Conservation (phyloP, 1,284 basidiomycete genomes). For the Cryptococcus amylolentus region DNA sequence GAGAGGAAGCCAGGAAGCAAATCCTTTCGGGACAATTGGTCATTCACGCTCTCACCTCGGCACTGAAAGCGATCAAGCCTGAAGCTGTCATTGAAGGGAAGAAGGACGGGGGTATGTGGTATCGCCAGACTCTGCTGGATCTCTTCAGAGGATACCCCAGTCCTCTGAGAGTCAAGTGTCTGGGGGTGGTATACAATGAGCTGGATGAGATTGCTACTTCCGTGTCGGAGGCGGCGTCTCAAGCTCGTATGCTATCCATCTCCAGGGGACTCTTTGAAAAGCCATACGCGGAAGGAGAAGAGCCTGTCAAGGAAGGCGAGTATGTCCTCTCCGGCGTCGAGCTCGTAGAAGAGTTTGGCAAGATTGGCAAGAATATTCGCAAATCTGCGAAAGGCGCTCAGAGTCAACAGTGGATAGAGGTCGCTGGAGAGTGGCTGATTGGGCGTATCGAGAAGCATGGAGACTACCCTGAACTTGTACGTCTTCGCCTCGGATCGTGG, state of each 20-base stretch:
- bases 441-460: conserved; percentile 22
- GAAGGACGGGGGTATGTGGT: conserved; percentile 26
- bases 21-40: conserved; percentile 49
- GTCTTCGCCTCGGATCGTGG: conserved; percentile 3
- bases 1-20: conserved; percentile 46
- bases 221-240: conserved; percentile 16
- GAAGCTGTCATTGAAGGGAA: neutral
- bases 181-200: conserved; percentile 39
- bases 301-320: conserved; percentile 11
- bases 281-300: conserved; percentile 34
- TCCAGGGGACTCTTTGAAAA: conserved; percentile 40
- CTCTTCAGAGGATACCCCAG: conserved; percentile 46
- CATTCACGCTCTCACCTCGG: conserved; percentile 41
- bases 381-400: conserved; percentile 20
- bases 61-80: conserved; percentile 29
- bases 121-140: conserved; percentile 31
- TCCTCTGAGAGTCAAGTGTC: conserved; percentile 34
- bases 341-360: conserved; percentile 39
- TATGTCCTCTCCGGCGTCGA: conserved; percentile 25
- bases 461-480: conserved; percentile 34
- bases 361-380: conserved; percentile 39
- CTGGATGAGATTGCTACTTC: conserved; percentile 29
- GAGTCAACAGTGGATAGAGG: conserved; percentile 26
- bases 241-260: conserved; percentile 31
- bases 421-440: conserved; percentile 39